A percentile compares a stretch with the other conserved stretches of the same genome.
Conservation (phyloP, 2,329 filamentous ascomycete genomes). For the Plenodomus biglobosus region DNA sequence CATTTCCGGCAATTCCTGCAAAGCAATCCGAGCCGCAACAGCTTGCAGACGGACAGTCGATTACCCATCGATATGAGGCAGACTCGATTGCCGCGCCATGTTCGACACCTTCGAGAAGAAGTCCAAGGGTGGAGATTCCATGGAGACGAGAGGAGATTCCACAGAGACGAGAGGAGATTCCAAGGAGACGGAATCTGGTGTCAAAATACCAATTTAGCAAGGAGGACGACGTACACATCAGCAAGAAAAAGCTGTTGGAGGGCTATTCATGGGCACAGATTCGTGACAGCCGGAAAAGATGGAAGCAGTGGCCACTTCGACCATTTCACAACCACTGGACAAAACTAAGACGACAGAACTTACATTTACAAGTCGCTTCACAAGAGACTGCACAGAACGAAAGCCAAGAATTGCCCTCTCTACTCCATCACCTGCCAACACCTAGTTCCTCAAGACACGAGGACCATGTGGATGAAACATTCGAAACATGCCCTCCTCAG, state of each 20-base stretch:
- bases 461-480: not conserved
- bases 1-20: not conserved
- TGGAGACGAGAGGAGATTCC: constrained; percentile 9
- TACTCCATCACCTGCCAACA: constrained; percentile 30
- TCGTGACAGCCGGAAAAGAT: constrained; percentile 19
- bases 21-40: not conserved
- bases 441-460: constrained; percentile 29
- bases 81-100: not conserved
- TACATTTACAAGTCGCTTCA: constrained; percentile 3
- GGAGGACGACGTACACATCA: constrained; percentile 42
- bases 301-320: constrained; percentile 19
- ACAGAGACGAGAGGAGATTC: constrained; percentile 13
- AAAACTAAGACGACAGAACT: constrained; percentile 11
- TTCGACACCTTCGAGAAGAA: constrained; percentile 8
- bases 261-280: constrained; percentile 31
- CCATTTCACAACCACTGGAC: constrained; percentile 21
- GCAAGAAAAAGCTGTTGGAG: constrained; percentile 33
- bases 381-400: not conserved
- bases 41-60: not conserved
- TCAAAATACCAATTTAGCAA: constrained; percentile 29
- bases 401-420: constrained; percentile 1
- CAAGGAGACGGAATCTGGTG: not conserved
- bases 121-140: constrained; percentile 18
- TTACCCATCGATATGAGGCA: not conserved
- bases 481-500: not conserved